Conservation (phyloP, 2,329 filamentous ascomycete species). For the Hymenoscyphus linearis region DNA sequence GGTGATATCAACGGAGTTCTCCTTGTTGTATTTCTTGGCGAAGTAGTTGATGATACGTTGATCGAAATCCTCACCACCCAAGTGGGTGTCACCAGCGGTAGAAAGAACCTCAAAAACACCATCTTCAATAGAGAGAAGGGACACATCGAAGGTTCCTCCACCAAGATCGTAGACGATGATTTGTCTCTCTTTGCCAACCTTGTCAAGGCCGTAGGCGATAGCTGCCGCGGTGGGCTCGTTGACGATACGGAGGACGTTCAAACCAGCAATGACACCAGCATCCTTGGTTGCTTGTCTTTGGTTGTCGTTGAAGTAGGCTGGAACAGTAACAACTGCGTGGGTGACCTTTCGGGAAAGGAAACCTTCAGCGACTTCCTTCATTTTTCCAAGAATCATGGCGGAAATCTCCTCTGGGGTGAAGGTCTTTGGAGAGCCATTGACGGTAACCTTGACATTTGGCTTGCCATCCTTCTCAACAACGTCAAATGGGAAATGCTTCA, state of each 20-base stretch:
- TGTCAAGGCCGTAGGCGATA: slow-evolving; percentile 90
- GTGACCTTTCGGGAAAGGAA: slow-evolving; percentile 79
- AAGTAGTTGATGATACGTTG: slow-evolving; percentile 96
- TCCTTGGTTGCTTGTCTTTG: slow-evolving; percentile 97
- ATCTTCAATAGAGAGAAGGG: slow-evolving; percentile 83
- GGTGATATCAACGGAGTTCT: slow-evolving; percentile 84
- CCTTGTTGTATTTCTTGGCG: slow-evolving; percentile 98
- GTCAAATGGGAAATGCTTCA: slow-evolving; percentile 99
- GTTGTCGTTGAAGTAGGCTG: slow-evolving; percentile 98
- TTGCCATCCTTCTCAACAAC: slow-evolving; percentile 86
- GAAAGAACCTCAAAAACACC: slow-evolving; percentile 93
- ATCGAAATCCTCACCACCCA: slow-evolving; percentile 98
- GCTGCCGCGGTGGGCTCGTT: slow-evolving; percentile 95
- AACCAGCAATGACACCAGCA: slow-evolving; percentile 83
- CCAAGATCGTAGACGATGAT: slow-evolving; percentile 92
- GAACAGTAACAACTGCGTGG: slow-evolving; percentile 88
- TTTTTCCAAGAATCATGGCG: slow-evolving; percentile 77
- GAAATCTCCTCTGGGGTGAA: slow-evolving; percentile 79
- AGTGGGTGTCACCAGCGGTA: slow-evolving; percentile 93
- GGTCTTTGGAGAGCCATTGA: slow-evolving; percentile 58
- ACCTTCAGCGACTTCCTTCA: slow-evolving; percentile 76
- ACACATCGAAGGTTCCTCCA: slow-evolving; percentile 93
- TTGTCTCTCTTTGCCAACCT: slow-evolving; percentile 76
- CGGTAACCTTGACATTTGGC: slow-evolving; percentile 74
- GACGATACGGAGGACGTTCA: slow-evolving; percentile 93